Percentiles rank a stretch among this genome's conserved stretches.
These are phyloP conservation scores for Pyrenochaeta sp. DNA, from an alignment of 2,329 filamentous ascomycete genomes.

Conservation along the genomic window DNA sequence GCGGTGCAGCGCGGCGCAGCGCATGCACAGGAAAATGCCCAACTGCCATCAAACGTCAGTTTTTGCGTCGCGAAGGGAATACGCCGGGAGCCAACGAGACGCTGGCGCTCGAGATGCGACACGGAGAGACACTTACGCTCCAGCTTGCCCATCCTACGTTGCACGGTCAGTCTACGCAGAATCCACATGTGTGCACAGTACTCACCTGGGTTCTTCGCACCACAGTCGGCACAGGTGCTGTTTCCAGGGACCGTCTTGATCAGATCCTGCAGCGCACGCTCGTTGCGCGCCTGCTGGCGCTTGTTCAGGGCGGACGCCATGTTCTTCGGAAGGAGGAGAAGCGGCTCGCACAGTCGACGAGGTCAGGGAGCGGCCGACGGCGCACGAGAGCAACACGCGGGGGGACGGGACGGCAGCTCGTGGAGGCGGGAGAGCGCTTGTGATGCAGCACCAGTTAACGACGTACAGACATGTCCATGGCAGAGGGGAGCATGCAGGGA, in stretches of 20 bases:
- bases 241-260: slow-evolving; percentile 86
- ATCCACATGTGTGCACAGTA: slow-evolving; percentile 20
- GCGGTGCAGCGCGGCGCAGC: slow-evolving; percentile 92
- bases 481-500: slow-evolving; percentile 13
- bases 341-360: slow-evolving; percentile 24
- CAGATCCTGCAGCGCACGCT: slow-evolving; percentile 88
- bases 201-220: slow-evolving; percentile 88
- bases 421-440: slow-evolving; percentile 18
- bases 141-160: slow-evolving; percentile 88
- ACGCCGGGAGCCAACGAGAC: background rate
- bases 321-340: slow-evolving; percentile 22
- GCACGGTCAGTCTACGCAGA: slow-evolving; percentile 38
- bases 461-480: slow-evolving; percentile 22
- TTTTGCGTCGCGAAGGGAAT: background rate
- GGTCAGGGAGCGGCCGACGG: slow-evolving; percentile 27
- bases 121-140: slow-evolving; percentile 70
- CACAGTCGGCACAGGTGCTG: slow-evolving; percentile 92
- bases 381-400: slow-evolving; percentile 25
- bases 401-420: slow-evolving; percentile 16
- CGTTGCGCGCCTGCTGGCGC: slow-evolving; percentile 97
- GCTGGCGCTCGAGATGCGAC: background rate
- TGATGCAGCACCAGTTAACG: slow-evolving; percentile 8
- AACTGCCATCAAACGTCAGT: slow-evolving; percentile 63
- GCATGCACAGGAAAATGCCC: slow-evolving; percentile 96
- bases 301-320: slow-evolving; percentile 86